phyloP scores from a whole-genome alignment of 1,284 basidiomycete genomes.

The Sporisorium sorghi region DNA sequence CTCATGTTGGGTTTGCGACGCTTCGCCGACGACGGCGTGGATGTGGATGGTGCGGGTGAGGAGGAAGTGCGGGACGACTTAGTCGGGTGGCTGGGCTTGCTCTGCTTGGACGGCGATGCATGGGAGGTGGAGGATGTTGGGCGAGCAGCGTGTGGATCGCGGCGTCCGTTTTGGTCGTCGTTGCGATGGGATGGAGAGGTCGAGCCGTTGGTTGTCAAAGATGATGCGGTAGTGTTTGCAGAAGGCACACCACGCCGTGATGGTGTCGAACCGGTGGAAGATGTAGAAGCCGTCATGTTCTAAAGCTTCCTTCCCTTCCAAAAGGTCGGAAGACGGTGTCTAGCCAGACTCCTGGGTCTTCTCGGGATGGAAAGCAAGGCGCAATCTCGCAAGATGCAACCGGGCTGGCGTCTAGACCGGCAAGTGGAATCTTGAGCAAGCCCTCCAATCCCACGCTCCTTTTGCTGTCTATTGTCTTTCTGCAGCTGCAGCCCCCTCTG shows the following conservation, averaged over 20 bases:
- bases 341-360: not conserved
- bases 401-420: conserved; percentile 16
- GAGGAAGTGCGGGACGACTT: conserved; percentile 7
- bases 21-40: conserved; percentile 3
- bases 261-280: conserved; percentile 21
- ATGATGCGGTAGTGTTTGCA: not conserved
- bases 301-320: not conserved
- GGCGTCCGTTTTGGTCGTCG: conserved; percentile 22
- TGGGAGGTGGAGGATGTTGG: not conserved
- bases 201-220: not conserved
- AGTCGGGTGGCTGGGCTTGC: conserved; percentile 4
- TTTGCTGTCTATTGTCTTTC: not conserved
- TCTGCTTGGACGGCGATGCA: conserved; percentile 17
- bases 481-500: not conserved
- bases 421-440: not conserved
- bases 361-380: not conserved
- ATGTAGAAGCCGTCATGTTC: conserved; percentile 26
- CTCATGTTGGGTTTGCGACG: conserved; percentile 34
- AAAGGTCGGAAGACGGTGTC: not conserved
- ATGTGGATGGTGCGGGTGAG: not conserved
- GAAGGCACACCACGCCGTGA: conserved; percentile 20
- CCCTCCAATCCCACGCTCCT: not conserved
- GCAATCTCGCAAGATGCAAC: not conserved
- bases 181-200: conserved; percentile 5
- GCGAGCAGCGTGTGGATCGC: not conserved